Evolutionary conservation across 768 basidiomycete species (phyloP).

Genomic region (Xanthoconium purpureum): DNA sequence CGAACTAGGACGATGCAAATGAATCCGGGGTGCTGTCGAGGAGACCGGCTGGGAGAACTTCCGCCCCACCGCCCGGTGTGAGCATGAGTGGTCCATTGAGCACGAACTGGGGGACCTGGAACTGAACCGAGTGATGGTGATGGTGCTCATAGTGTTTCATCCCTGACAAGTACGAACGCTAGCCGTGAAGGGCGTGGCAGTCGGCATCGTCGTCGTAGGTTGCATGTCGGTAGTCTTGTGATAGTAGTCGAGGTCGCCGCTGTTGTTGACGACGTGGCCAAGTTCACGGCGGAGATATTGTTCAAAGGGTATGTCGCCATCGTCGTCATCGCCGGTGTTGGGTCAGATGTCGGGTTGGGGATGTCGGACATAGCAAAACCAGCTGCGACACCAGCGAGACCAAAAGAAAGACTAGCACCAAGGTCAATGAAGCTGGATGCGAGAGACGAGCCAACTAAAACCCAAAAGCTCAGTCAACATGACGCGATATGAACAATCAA

Average conservation of each 20-base stretch:
- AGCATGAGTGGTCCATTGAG: slow-evolving; percentile 54
- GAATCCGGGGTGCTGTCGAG: slow-evolving; percentile 23
- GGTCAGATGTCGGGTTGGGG: neutral
- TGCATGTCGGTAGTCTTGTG: slow-evolving; percentile 12
- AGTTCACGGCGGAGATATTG: slow-evolving; percentile 34
- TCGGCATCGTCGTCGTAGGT: slow-evolving; percentile 7
- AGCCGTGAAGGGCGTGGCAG: slow-evolving; percentile 8
- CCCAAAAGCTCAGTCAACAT: too few relatives aligned
- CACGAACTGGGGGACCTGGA: slow-evolving; percentile 69
- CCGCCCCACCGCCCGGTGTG: slow-evolving; percentile 71
- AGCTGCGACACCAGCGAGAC: slow-evolving; percentile 36
- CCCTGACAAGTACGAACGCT: slow-evolving; percentile 1
- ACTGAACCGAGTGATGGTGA: slow-evolving; percentile 35
- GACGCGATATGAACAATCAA: too few relatives aligned
- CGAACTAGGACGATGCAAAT: slow-evolving; percentile 47
- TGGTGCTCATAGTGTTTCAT: neutral
- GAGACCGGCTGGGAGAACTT: slow-evolving; percentile 56
- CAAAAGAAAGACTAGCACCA: slow-evolving; percentile 42
- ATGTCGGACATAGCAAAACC: slow-evolving; percentile 74
- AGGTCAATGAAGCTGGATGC: slow-evolving; percentile 93
- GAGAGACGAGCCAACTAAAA: slow-evolving; percentile 68
- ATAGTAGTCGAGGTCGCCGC: slow-evolving; percentile 4
- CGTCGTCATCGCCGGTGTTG: neutral
- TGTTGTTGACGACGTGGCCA: slow-evolving; percentile 1
- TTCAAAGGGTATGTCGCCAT: slow-evolving; percentile 39